Evolutionary conservation across 1,139 yeast species (phyloP).

Genomic region (Pichia sp.): DNA sequence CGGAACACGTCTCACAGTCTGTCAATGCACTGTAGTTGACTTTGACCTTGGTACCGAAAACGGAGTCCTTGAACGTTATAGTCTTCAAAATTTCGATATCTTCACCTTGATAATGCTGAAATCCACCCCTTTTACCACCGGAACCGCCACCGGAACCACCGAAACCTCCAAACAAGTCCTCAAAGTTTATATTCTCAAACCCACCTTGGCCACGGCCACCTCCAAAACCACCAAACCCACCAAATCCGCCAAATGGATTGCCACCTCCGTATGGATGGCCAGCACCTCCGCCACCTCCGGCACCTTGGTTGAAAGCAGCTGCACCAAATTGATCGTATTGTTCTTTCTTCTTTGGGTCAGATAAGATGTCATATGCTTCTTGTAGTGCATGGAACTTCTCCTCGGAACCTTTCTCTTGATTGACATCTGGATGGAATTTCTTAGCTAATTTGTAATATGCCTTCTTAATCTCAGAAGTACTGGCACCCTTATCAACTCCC

Average conservation of each 20-base stretch:
- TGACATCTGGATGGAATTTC: constrained; percentile 93
- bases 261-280: constrained; percentile 35
- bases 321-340: constrained; percentile 93
- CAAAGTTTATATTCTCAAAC: constrained; percentile 52
- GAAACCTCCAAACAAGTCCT: constrained; percentile 69
- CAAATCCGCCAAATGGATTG: constrained; percentile 35
- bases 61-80: constrained; percentile 77
- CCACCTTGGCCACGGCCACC: constrained; percentile 21
- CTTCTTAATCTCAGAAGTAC: constrained; percentile 81
- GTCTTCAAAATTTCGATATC: constrained; percentile 76
- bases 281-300: constrained; percentile 29
- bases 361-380: constrained; percentile 86
- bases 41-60: constrained; percentile 65
- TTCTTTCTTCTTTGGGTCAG: constrained; percentile 78
- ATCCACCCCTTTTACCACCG: constrained; percentile 31
- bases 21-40: constrained; percentile 72
- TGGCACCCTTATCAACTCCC: constrained; percentile 69
- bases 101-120: constrained; percentile 81
- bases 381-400: constrained; percentile 87
- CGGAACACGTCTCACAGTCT: constrained; percentile 72
- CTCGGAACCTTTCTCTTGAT: constrained; percentile 85
- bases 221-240: constrained; percentile 26
- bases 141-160: constrained; percentile 23
- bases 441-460: constrained; percentile 93
- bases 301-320: constrained; percentile 59